phyloP scores from a whole-genome alignment of 2,329 filamentous ascomycete species.

The Botryosphaeria agaves region DNA sequence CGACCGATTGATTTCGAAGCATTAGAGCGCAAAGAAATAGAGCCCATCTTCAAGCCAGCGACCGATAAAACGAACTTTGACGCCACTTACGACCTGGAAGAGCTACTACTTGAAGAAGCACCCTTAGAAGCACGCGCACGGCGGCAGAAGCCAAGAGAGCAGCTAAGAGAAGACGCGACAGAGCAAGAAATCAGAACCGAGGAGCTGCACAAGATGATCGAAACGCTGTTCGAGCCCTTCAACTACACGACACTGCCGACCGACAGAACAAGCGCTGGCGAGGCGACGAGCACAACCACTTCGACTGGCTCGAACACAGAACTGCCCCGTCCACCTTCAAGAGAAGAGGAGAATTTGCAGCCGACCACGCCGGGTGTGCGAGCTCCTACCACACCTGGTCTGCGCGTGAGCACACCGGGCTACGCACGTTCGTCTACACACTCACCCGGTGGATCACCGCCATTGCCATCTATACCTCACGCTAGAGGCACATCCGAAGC shows the following conservation, averaged over 20 bases:
- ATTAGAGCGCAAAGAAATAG: conserved; percentile 71
- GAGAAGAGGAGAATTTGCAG: conserved; percentile 4
- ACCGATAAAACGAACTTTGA: conserved; percentile 99
- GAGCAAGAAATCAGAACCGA: conserved; percentile 90
- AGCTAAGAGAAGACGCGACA: conserved; percentile 83
- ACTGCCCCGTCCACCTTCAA: conserved; percentile 13
- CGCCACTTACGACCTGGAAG: conserved; percentile 92
- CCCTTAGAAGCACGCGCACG: conserved; percentile 83
- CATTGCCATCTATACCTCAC: conserved; percentile 14
- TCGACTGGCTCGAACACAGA: conserved; percentile 12
- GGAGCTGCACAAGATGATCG: conserved; percentile 85
- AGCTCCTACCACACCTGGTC: too few species aligned
- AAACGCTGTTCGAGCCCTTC: conserved; percentile 84
- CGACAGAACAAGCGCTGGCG: conserved; percentile 21
- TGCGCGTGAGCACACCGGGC: conserved; percentile 10
- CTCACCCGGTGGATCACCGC: conserved; percentile 30
- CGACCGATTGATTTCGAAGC: conserved; percentile 66
- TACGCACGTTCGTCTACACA: conserved; percentile 24
- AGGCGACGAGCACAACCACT: conserved; percentile 7
- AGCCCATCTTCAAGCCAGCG: conserved; percentile 82
- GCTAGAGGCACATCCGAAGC: conserved; percentile 11
- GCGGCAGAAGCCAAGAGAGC: conserved; percentile 82
- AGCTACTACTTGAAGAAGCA: conserved; percentile 82
- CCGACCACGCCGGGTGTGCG: too few species aligned
- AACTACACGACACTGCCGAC: conserved; percentile 81